These are phyloP conservation scores for Saxophila tyrrhenica DNA, from an alignment of 495 filamentous ascomycete species.

Conservation along the genomic window DNA sequence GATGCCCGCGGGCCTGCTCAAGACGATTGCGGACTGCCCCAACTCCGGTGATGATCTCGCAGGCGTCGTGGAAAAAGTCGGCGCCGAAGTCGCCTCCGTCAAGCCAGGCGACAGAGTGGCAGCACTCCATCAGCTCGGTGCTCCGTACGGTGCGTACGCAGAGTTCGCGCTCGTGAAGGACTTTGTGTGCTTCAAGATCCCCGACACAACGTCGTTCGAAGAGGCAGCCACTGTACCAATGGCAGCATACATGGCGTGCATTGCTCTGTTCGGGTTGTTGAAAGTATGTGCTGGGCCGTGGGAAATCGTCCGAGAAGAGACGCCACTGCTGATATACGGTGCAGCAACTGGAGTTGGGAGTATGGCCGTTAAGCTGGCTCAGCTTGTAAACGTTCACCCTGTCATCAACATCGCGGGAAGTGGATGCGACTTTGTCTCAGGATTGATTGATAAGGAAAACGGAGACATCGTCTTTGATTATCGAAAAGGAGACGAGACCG, in stretches of 20 bases:
- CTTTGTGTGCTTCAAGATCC: conserved; percentile 5
- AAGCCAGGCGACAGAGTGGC: conserved; percentile 12
- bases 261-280: conserved; percentile 2
- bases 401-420: conserved; percentile 29
- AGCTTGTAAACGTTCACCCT: conserved; percentile 12
- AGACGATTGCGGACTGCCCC: conserved; percentile 6
- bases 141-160: conserved; percentile 9
- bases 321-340: conserved; percentile 12
- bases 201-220: conserved; percentile 1
- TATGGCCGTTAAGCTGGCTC: conserved; percentile 11
- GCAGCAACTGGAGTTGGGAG: conserved; percentile 10
- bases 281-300: background rate
- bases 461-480: conserved; percentile 34
- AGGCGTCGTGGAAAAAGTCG: conserved; percentile 7
- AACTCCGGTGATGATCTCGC: conserved; percentile 15
- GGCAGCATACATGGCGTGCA: conserved; percentile 9
- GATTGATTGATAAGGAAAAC: conserved; percentile 15
- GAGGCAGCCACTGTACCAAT: conserved; percentile 11
- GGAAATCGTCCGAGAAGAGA: background rate
- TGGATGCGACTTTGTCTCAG: conserved; percentile 16
- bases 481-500: conserved; percentile 27
- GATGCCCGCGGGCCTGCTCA: conserved; percentile 9
- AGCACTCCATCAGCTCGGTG: conserved; percentile 11
- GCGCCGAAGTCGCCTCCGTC: conserved; percentile 2
- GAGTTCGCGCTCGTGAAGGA: conserved; percentile 12